Conservation (phyloP, 768 basidiomycete genomes). For the Podaxis sp. region DNA sequence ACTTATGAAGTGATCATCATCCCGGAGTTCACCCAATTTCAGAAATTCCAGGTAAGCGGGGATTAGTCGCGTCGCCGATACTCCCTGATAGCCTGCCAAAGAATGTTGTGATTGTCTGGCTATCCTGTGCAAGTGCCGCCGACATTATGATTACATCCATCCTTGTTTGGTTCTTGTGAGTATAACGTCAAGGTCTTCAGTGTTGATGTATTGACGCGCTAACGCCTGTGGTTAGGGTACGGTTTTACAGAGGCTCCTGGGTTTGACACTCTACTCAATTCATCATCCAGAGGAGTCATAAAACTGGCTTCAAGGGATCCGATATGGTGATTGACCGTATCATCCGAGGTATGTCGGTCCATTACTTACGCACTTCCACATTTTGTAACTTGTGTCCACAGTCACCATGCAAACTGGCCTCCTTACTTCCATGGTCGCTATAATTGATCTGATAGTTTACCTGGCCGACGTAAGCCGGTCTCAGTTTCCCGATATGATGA, state of each 20-base stretch:
- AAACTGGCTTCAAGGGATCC: slow-evolving; percentile 41
- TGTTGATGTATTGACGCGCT: neutral
- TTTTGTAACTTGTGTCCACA: slow-evolving; percentile 12
- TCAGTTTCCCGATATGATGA: neutral
- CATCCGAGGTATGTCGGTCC: slow-evolving; percentile 32
- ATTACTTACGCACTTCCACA: neutral
- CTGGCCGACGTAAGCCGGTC: slow-evolving; percentile 24
- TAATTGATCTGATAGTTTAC: slow-evolving; percentile 33
- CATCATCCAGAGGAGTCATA: slow-evolving; percentile 32
- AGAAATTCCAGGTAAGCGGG: slow-evolving; percentile 25
- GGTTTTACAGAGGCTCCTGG: neutral
- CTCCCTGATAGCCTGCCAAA: neutral
- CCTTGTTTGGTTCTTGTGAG: slow-evolving; percentile 44
- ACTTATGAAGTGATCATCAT: slow-evolving; percentile 25
- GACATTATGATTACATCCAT: slow-evolving; percentile 44
- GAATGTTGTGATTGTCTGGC: slow-evolving; percentile 37
- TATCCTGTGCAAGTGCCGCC: slow-evolving; percentile 38
- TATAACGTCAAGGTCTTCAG: neutral
- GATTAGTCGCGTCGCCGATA: neutral
- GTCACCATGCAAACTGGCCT: slow-evolving; percentile 39
- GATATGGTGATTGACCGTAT: slow-evolving; percentile 44
- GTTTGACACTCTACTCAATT: neutral
- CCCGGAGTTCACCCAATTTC: slow-evolving; percentile 27
- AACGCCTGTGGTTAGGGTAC: slow-evolving; percentile 6
- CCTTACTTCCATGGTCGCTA: slow-evolving; percentile 33